Evolutionary conservation across 768 basidiomycete genomes (phyloP), one percentile per base, ranked within the genome.

Genomic region (Mycena indigotica): DNA sequence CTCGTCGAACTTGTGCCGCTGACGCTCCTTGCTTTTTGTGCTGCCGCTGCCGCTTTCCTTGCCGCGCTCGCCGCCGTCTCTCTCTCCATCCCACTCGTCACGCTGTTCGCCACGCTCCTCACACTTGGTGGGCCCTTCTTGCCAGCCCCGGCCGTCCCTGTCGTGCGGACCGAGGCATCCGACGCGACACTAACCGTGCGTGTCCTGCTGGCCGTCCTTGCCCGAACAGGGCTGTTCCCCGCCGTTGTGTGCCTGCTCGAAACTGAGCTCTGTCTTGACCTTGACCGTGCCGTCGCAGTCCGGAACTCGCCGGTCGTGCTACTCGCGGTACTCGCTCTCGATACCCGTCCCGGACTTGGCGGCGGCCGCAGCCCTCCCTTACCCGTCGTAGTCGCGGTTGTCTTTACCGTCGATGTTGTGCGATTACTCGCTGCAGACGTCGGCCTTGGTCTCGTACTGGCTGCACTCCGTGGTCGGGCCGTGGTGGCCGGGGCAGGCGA

Each of bases 241-340:
- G 19, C 41, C 39, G 12, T 52, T 5, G 50, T 57, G 19, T 32
- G 50, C 19, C 24, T 6, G 59, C 69, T 61, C 52, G 62, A 63
- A 30, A 60, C 52, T 1, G 74, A 75, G 59, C 66, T 72, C 63
- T 77, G 77, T 52, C 73, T 66, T 56, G 72, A 74, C 26, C 73
- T 66, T 56, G 72, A 74, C 26, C 76, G 63, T 10, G 46, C 15
- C 24, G 72, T 69, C 25, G 66, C 64, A 26, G 69, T 69, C 56
- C 69, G 70, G 52, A 66, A 65, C 17, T 60, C 64, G 29, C 55
- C 30, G 16, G 58, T 50, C 16, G 55, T 58, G 19, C 58, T 30
- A 28, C 55, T 56, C 15, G 61, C 45, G 23, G 63, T 60, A 40
- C 61, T 65, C 28, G 64, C 61, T 2, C 38, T 50, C 3, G 58